Conservation (phyloP, 768 basidiomycete species). For the Auricularia sp. region DNA sequence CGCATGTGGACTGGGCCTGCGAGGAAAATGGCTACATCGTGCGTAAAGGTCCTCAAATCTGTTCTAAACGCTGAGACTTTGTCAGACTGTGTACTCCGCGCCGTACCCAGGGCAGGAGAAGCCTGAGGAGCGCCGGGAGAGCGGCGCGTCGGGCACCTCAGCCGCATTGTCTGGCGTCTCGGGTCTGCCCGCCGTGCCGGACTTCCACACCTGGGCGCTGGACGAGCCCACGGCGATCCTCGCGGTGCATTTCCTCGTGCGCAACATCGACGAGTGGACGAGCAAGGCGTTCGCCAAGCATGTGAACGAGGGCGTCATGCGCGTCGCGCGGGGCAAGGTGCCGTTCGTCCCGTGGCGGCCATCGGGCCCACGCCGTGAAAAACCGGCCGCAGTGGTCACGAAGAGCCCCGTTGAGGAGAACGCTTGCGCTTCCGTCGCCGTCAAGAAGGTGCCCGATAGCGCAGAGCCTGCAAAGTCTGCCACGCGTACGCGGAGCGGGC, state of each 20-base stretch:
- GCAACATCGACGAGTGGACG: constrained; percentile 47
- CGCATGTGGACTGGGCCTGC: constrained; percentile 47
- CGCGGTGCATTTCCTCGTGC: constrained; percentile 40
- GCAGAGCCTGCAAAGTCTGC: too few species aligned
- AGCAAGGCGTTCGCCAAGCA: constrained; percentile 31
- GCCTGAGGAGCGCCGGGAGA: constrained; percentile 1
- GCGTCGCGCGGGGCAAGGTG: constrained; percentile 27
- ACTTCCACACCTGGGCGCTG: constrained; percentile 43
- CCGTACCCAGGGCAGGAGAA: constrained; percentile 28
- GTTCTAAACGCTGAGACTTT: background rate
- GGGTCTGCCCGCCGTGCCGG: constrained; percentile 3
- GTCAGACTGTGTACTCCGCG: constrained; percentile 40
- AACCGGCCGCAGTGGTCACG: background rate
- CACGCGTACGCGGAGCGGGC: too few species aligned
- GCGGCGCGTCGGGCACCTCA: background rate
- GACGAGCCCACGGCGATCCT: constrained; percentile 36
- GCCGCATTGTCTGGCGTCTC: constrained; percentile 1
- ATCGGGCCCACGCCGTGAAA: background rate
- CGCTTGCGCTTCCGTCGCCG: background rate
- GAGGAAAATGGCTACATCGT: constrained; percentile 22
- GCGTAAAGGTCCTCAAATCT: constrained; percentile 21
- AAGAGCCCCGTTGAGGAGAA: background rate
- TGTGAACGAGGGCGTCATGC: constrained; percentile 30
- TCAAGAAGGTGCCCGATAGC: background rate
- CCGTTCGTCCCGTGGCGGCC: constrained; percentile 3